phyloP scores from a whole-genome alignment of 495 filamentous ascomycete species.

The Gamarada debralockiae region DNA sequence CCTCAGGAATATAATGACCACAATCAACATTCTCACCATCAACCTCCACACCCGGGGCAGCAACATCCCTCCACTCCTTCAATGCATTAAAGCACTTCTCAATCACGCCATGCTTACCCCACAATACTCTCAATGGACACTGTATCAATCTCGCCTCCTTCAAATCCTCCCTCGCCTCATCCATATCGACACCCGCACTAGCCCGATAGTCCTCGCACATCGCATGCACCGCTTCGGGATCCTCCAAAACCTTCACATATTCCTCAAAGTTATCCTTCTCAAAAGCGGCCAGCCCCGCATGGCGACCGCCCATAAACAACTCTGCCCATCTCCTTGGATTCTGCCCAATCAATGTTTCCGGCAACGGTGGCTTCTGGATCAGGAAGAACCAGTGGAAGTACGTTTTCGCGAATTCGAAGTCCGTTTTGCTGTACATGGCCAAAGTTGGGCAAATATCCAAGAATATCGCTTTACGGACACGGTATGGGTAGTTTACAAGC shows the following conservation, averaged over 20 bases:
- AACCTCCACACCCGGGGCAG: slow-evolving; percentile 23
- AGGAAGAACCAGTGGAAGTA: slow-evolving; percentile 46
- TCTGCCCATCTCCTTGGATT: slow-evolving; percentile 22
- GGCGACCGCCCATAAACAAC: slow-evolving; percentile 20
- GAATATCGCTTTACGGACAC: slow-evolving; percentile 29
- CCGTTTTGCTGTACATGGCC: slow-evolving; percentile 33
- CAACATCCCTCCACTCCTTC: slow-evolving; percentile 33
- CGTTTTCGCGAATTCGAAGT: slow-evolving; percentile 27
- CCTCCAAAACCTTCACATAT: slow-evolving; percentile 27
- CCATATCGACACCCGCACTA: slow-evolving; percentile 30
- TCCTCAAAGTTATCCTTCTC: slow-evolving; percentile 18
- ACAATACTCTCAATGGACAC: slow-evolving; percentile 35
- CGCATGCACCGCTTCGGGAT: slow-evolving; percentile 27
- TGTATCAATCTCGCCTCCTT: slow-evolving; percentile 27
- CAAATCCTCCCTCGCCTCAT: slow-evolving; percentile 31
- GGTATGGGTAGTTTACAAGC: slow-evolving; percentile 30
- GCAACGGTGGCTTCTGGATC: slow-evolving; percentile 32
- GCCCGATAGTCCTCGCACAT: slow-evolving; percentile 44
- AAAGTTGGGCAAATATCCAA: slow-evolving; percentile 38
- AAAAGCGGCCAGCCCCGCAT: neutral
- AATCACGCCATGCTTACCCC: slow-evolving; percentile 33
- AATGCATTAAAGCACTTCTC: slow-evolving; percentile 33
- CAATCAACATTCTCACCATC: slow-evolving; percentile 29
- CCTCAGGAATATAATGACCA: slow-evolving; percentile 42
- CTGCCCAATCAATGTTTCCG: slow-evolving; percentile 29